Evolutionary conservation across 768 basidiomycete genomes (phyloP), one percentile per base, ranked within the genome.

Genomic region (Collybiopsis luxurians): DNA sequence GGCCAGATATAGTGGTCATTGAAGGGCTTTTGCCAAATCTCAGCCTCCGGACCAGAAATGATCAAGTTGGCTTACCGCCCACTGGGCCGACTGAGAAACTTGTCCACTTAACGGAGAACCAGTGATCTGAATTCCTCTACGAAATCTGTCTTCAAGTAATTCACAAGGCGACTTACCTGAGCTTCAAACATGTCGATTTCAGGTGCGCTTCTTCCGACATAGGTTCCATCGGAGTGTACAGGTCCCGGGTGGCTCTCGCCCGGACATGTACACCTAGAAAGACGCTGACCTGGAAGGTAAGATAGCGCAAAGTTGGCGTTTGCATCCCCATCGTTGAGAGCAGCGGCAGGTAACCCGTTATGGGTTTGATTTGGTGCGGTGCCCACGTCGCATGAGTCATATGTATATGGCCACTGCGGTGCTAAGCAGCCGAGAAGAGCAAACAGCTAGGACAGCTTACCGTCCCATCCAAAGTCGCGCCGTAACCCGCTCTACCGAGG

Each of bases 141-240:
- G n/a, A n/a, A n/a, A n/a, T n/a, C n/a, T n/a, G n/a, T n/a, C n/a
- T n/a, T n/a, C n/a, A n/a, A n/a, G n/a, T n/a, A n/a, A n/a, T n/a
- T n/a, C n/a, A n/a, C n/a, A n/a, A n/a, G n/a, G n/a, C n/a, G n/a
- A n/a, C n/a, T n/a, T n/a, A n/a, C n/a, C 71, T 89, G 85, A 6
- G 93, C 92, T 72, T 95, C 95, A 57, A 96, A 87, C 45, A 96
- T 68, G 69, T 96, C 95, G 50, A 95, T 95, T 69, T 96, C 93
- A 1, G 94, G 94, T 4, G 94, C 91, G 2, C 87, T 71, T 21
- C 95, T 77, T 1, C 93, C 95, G 2, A 90, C 85, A 68, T 84
- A 93, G 0, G 83, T 79, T 1, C 90, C 90, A 66, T 93, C 89
- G 0, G 78, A 56, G 53, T 87, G 83, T 42, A 79, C 76, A 2